A percentile compares a stretch with the other conserved stretches of the same genome.
phyloP scores from a whole-genome alignment of 2,329 filamentous ascomycete genomes.

The Penicillium concentricum region DNA sequence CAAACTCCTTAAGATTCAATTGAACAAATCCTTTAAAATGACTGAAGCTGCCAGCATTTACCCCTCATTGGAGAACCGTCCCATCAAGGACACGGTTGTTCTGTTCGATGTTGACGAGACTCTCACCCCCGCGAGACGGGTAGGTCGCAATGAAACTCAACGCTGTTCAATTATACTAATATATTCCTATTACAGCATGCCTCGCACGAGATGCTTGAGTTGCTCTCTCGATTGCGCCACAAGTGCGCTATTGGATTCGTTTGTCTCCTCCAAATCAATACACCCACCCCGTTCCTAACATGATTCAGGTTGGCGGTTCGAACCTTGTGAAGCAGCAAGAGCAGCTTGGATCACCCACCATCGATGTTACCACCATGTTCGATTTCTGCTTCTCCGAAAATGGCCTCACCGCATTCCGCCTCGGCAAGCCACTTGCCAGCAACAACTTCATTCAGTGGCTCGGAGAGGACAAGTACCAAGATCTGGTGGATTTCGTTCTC shows the following conservation, averaged over 20 bases:
- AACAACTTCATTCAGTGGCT: constrained; percentile 90
- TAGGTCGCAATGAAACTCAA: constrained; percentile 44
- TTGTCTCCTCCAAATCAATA: constrained; percentile 10
- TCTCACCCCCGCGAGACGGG: constrained; percentile 76
- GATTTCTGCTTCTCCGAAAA: constrained; percentile 99
- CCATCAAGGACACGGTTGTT: constrained; percentile 86
- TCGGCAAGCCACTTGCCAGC: constrained; percentile 71
- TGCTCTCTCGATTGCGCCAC: constrained; percentile 77
- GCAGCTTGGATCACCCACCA: constrained; percentile 72
- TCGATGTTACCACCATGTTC: constrained; percentile 79
- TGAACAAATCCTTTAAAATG: constrained; percentile 13
- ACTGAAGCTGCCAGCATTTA: constrained; percentile 46
- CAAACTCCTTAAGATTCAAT: constrained; percentile 4
- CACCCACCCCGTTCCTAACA: constrained; percentile 16
- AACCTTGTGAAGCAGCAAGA: constrained; percentile 94
- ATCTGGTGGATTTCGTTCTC: constrained; percentile 58
- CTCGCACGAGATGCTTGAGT: constrained; percentile 76
- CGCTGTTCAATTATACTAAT: constrained; percentile 6
- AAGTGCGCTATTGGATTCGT: constrained; percentile 37
- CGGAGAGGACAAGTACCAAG: constrained; percentile 74
- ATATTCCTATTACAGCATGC: constrained; percentile 52
- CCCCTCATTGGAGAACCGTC: constrained; percentile 77
- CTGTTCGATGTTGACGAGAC: constrained; percentile 97
- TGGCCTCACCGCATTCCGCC: constrained; percentile 84
- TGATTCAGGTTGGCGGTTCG: constrained; percentile 69